Percentiles rank a stretch among this genome's conserved stretches.
These are phyloP conservation scores for Elymus sibiricus DNA, from an alignment of 176 grass and related monocot species.

Conservation along the genomic window DNA sequence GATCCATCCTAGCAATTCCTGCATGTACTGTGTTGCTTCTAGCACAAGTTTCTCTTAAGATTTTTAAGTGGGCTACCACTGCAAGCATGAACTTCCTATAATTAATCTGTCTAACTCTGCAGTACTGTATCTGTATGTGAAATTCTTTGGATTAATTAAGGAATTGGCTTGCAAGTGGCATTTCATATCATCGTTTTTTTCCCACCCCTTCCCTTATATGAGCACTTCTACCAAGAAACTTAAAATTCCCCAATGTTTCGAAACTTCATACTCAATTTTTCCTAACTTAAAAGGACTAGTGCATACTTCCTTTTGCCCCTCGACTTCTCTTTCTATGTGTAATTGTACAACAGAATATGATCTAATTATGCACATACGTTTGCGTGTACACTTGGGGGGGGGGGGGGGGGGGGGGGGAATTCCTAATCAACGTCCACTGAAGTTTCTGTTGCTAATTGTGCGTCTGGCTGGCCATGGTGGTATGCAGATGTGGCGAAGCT, in stretches of 20 bases:
- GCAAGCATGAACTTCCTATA: background rate
- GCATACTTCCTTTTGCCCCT: background rate
- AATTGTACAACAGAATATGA: background rate
- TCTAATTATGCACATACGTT: background rate
- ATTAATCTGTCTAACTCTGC: background rate
- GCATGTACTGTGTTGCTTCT: background rate
- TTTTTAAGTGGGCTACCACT: background rate
- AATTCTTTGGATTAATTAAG: background rate
- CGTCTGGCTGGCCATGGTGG: background rate
- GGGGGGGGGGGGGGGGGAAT: rapidly evolving
- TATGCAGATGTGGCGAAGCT: conserved; percentile 66
- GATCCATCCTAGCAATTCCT: background rate
- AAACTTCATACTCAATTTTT: background rate
- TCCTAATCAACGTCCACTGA: background rate
- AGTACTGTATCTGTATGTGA: background rate
- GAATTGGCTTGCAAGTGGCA: background rate
- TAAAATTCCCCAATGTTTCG: background rate
- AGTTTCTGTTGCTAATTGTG: background rate
- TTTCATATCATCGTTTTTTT: background rate
- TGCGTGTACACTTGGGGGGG: background rate
- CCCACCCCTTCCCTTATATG: background rate
- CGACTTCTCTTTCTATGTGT: background rate
- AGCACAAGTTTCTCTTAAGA: background rate
- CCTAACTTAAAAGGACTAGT: background rate
- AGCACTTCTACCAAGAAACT: background rate